phyloP scores from a whole-genome alignment of 495 filamentous ascomycete species.

The Pyrenopolyporus hunteri region DNA sequence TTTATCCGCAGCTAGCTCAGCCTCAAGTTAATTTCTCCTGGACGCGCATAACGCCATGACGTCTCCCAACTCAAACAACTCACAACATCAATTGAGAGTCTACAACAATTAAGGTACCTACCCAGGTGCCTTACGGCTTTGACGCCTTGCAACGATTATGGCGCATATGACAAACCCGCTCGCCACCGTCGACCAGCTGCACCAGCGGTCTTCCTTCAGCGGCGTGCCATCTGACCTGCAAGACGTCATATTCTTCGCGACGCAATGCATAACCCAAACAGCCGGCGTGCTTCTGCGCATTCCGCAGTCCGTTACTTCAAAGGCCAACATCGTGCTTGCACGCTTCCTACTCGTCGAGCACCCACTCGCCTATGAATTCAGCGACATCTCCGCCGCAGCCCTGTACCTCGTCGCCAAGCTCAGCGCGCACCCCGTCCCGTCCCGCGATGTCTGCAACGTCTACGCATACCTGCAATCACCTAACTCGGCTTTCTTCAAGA shows the following conservation, averaged over 20 bases:
- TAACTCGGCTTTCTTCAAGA: conserved; percentile 62
- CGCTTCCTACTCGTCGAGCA: conserved; percentile 76
- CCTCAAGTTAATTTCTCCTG: conserved; percentile 33
- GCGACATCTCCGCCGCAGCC: conserved; percentile 77
- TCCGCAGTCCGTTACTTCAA: conserved; percentile 87
- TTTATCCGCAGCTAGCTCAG: conserved; percentile 20
- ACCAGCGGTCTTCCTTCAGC: conserved; percentile 56
- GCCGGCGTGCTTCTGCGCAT: conserved; percentile 85
- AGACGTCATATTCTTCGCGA: conserved; percentile 68
- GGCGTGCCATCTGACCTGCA: conserved; percentile 81
- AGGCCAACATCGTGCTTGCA: conserved; percentile 86
- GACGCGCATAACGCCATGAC: conserved; percentile 29
- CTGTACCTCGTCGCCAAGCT: conserved; percentile 87
- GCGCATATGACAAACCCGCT: conserved; percentile 79
- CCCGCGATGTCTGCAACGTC: conserved; percentile 80
- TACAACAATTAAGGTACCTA: too few relatives aligned
- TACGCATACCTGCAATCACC: conserved; percentile 81
- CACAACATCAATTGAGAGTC: too few relatives aligned
- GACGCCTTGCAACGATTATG: too few relatives aligned
- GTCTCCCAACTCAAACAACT: conserved; percentile 10
- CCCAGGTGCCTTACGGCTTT: too few relatives aligned
- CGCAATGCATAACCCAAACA: conserved; percentile 80
- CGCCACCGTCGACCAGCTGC: conserved; percentile 81
- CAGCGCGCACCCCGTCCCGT: conserved; percentile 73
- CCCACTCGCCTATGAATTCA: conserved; percentile 55